Evolutionary conservation across 768 basidiomycete species (phyloP).

Genomic region (Phlebiopsis gigantea): DNA sequence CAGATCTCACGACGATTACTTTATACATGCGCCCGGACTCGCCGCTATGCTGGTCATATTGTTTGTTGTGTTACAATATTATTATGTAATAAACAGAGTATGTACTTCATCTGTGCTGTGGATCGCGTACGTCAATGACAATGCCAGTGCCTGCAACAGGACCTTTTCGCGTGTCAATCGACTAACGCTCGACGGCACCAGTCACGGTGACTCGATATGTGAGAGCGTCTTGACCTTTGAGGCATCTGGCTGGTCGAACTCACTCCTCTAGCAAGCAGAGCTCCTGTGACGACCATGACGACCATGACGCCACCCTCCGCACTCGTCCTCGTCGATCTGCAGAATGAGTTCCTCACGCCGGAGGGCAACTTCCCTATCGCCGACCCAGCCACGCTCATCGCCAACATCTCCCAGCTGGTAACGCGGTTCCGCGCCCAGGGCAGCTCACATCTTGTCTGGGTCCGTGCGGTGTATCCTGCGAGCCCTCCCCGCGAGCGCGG

Average conservation of each 20-base stretch:
- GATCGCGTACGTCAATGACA: neutral
- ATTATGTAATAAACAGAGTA: neutral
- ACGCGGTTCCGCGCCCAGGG: neutral
- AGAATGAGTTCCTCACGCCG: neutral
- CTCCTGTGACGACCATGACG: neutral
- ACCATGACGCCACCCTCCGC: neutral
- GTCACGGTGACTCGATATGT: neutral
- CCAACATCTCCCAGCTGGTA: neutral
- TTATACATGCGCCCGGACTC: neutral
- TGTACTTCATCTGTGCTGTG: neutral
- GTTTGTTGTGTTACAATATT: constrained; percentile 2
- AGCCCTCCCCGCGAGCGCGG: too few species aligned
- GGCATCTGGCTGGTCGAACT: neutral
- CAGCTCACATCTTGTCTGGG: neutral
- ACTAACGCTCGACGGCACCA: neutral
- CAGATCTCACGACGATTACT: neutral
- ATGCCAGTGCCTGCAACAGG: neutral
- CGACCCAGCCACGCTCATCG: neutral
- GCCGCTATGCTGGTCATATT: constrained; percentile 4
- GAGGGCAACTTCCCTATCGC: neutral
- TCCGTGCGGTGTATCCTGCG: neutral
- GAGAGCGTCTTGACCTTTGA: too few species aligned
- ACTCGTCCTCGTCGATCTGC: neutral
- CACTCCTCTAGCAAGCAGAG: neutral
- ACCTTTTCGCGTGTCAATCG: neutral